These are phyloP conservation scores for Hygrophorus pudorinus DNA, from an alignment of 768 basidiomycete species.

Conservation along the genomic window DNA sequence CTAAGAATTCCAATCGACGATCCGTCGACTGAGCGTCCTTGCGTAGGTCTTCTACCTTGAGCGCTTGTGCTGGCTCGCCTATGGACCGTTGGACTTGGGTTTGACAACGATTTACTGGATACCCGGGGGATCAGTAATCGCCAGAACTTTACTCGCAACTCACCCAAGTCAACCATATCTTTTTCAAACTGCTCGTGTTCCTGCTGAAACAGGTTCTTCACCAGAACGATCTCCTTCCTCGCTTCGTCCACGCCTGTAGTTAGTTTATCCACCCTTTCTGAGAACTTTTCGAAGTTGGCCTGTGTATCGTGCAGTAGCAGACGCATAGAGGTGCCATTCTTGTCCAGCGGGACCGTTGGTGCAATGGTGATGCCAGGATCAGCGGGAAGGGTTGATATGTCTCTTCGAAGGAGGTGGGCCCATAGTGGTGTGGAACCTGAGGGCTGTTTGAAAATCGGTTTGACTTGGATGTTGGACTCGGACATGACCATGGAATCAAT, in stretches of 20 bases:
- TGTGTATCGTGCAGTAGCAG: conserved; percentile 69
- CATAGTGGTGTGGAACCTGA: conserved; percentile 35
- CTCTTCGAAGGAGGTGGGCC: conserved; percentile 46
- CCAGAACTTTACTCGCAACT: conserved; percentile 13
- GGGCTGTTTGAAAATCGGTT: conserved; percentile 16
- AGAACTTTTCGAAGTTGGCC: conserved; percentile 58
- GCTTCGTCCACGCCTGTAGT: conserved; percentile 40
- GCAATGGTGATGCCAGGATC: conserved; percentile 14
- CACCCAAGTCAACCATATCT: conserved; percentile 49
- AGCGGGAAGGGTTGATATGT: conserved; percentile 18
- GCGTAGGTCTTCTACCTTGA: conserved; percentile 27
- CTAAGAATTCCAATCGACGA: conserved; percentile 33
- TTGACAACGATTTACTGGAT: conserved; percentile 54
- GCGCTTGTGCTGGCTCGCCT: conserved; percentile 45
- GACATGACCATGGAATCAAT: too few relatives aligned
- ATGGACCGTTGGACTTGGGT: conserved; percentile 47
- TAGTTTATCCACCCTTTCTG: conserved; percentile 43
- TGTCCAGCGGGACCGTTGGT: conserved; percentile 47
- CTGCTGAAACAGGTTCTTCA: conserved; percentile 47
- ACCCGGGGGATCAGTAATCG: conserved; percentile 5
- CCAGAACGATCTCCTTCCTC: conserved; percentile 39
- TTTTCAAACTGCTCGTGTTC: conserved; percentile 42
- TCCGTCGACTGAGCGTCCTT: conserved; percentile 25
- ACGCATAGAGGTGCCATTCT: conserved; percentile 58
- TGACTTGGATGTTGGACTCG: too few relatives aligned